Base-by-base conservation (phyloP, 352 stramenopile species). In the Thraustotheca clavata region DNA sequence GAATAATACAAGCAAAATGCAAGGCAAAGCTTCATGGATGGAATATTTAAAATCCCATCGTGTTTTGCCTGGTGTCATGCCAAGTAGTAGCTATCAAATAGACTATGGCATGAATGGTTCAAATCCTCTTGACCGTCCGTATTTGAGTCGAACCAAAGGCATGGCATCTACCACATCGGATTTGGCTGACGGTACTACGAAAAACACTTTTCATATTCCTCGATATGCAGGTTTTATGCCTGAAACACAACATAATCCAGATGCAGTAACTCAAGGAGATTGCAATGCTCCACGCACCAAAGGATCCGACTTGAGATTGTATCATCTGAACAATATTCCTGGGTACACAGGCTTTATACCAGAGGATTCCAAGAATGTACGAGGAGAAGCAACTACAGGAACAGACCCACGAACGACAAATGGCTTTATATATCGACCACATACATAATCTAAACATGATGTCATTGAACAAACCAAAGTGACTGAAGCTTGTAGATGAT, bases 261-360 rank as follows among this genome's bases (percentile, higher is more conserved):
- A 81, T 35, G 86, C 79, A 0, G 60, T 87, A 0, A 67, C 68
- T 0, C 83, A 93, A 24, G 78, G 74, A 0, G 78, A 88, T 48
- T 77, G 79, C 14, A 68, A 69, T 0, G 46, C 76, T 31, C 43
- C 69, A 20, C 80, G 70, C 14, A 71, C 69, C 0, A 72, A 76
- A 20, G 70, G 70, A 12, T 72, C 74, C 50, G 73, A 74, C 14
- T 62, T 92, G 27, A 77, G 80, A n/a, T 69, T 95, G 18, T 93
- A 84, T 62, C 72, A 94, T 62, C 84, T 67, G 61, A 80, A 92
- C 59, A 92, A 95, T 49, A 67, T 95, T 14, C 83, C 86, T 0
- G 84, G 84, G 0, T 95, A 95, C 70, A 86, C 83, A 8, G 83
- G 86, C 1, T 80, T 91, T 72, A 88, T 89, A 33, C 79, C 84